phyloP scores from a whole-genome alignment of 75 land plant genomes.

The Picea sitchensis region DNA sequence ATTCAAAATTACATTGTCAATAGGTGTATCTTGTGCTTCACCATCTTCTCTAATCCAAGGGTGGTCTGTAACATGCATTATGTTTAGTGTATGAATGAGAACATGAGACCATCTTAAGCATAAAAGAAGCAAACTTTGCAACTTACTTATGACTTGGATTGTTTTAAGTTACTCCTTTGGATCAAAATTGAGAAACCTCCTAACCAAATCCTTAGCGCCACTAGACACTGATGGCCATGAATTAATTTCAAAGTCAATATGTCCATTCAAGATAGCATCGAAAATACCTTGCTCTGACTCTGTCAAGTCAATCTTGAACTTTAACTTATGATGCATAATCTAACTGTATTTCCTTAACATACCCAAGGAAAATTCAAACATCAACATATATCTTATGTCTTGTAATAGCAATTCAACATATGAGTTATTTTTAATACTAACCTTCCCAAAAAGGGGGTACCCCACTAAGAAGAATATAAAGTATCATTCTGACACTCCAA shows the following conservation, averaged over 20 bases:
- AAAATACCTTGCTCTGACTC: slow-evolving; percentile 79
- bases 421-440: slow-evolving; percentile 9
- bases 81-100: background rate
- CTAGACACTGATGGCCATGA: slow-evolving; percentile 89
- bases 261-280: slow-evolving; percentile 66
- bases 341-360: too few relatives aligned
- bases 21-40: slow-evolving; percentile 84
- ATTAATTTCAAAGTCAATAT: slow-evolving; percentile 69
- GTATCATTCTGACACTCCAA: slow-evolving; percentile 81
- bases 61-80: slow-evolving; percentile 54
- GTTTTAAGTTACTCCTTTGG: slow-evolving; percentile 69
- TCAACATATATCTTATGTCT: background rate
- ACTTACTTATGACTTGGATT: slow-evolving; percentile 67
- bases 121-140: background rate
- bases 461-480: slow-evolving; percentile 58
- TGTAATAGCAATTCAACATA: slow-evolving; percentile 3
- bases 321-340: too few relatives aligned
- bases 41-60: slow-evolving; percentile 93
- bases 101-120: background rate
- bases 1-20: slow-evolving; percentile 78
- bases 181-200: slow-evolving; percentile 67
- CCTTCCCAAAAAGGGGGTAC: slow-evolving; percentile 91
- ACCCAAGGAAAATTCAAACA: too few relatives aligned
- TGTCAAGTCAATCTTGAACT: slow-evolving; percentile 10
- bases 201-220: slow-evolving; percentile 82